Conservation (phyloP, 371 early-diverging fungal genomes). For the Rhizopus stolonifer region DNA sequence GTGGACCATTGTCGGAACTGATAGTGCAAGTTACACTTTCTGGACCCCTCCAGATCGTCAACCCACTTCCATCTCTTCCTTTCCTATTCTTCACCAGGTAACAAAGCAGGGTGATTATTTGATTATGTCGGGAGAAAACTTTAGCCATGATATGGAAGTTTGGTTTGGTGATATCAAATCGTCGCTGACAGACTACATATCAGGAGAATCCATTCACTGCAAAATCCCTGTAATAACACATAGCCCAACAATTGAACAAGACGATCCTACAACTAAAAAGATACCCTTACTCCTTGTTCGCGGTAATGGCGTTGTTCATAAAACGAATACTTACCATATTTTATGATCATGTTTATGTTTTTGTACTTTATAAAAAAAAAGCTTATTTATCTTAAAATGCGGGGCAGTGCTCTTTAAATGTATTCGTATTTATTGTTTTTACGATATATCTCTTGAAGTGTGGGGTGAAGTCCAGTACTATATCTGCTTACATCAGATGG, state of each 20-base stretch:
- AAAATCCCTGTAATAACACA: slow-evolving; percentile 42
- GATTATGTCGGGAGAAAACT: slow-evolving; percentile 63
- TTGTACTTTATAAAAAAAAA: slow-evolving; percentile 4
- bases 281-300: slow-evolving; percentile 64
- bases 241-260: slow-evolving; percentile 26
- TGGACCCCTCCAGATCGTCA: slow-evolving; percentile 48
- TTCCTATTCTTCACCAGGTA: slow-evolving; percentile 29
- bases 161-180: slow-evolving; percentile 68
- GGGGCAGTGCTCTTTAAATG: too few relatives aligned
- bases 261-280: slow-evolving; percentile 26
- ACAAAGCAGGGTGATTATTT: slow-evolving; percentile 1
- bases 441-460: too few relatives aligned
- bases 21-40: slow-evolving; percentile 76
- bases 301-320: slow-evolving; percentile 66
- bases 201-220: slow-evolving; percentile 48
- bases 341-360: slow-evolving; percentile 28
- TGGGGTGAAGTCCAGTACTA: too few relatives aligned
- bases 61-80: slow-evolving; percentile 19
- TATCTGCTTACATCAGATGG: too few relatives aligned
- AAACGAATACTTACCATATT: slow-evolving; percentile 52
- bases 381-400: too few relatives aligned
- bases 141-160: slow-evolving; percentile 63
- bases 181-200: slow-evolving; percentile 52
- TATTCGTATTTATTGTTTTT: too few relatives aligned
- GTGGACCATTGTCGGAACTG: slow-evolving; percentile 89